Evolutionary conservation across 345 rosid genomes (phyloP).

Genomic region (Murraya paniculata): DNA sequence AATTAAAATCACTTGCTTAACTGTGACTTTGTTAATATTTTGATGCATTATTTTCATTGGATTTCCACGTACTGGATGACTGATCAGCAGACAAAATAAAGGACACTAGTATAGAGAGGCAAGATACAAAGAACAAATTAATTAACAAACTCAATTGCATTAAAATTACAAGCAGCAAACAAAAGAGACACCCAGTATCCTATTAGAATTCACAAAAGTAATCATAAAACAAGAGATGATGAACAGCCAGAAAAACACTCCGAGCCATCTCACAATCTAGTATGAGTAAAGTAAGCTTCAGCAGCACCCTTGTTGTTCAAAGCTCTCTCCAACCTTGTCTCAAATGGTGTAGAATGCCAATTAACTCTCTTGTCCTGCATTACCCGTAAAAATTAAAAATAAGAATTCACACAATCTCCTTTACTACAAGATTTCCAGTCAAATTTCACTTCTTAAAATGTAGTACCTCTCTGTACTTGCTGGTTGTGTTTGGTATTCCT

Average conservation of each 20-base stretch:
- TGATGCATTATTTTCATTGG: neutral
- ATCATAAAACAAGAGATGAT: neutral
- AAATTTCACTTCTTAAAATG: constrained; percentile 12
- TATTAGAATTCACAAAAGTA: constrained; percentile 2
- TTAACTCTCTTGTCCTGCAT: constrained; percentile 89
- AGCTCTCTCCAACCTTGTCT: constrained; percentile 91
- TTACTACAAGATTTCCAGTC: neutral
- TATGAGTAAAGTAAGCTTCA: constrained; percentile 6
- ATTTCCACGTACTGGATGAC: neutral
- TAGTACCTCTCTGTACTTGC: constrained; percentile 95
- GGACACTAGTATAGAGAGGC: neutral
- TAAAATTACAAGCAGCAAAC: constrained; percentile 9
- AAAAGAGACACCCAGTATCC: neutral
- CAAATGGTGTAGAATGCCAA: constrained; percentile 94
- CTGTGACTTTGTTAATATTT: no score
- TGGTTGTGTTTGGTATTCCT: constrained; percentile 86
- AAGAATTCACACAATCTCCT: constrained; percentile 12
- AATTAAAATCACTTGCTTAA: no score
- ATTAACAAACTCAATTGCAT: constrained; percentile 12
- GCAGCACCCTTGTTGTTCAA: constrained; percentile 43
- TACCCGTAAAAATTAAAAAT: constrained; percentile 14
- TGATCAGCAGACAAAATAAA: neutral
- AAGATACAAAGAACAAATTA: neutral
- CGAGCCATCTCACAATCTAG: neutral
- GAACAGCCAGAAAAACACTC: constrained; percentile 9